phyloP scores from a whole-genome alignment of 2,329 filamentous ascomycete species.

The Pestalotiopsis sp. region DNA sequence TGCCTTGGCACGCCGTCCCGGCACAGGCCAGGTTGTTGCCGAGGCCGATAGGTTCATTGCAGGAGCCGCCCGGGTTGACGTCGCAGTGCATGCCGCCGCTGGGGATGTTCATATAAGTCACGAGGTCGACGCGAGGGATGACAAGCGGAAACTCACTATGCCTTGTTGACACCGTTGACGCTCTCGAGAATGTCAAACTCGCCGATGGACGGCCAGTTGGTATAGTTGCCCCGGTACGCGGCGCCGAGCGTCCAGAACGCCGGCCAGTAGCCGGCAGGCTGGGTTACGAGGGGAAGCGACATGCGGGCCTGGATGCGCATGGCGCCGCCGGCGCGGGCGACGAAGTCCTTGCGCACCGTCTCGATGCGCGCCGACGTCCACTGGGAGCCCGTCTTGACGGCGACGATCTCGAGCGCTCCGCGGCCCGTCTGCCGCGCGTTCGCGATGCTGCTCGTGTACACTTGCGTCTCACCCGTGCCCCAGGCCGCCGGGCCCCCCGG shows the following conservation, averaged over 20 bases:
- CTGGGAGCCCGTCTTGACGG: conserved; percentile 22
- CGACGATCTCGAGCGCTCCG: conserved; percentile 41
- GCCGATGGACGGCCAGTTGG: conserved; percentile 28
- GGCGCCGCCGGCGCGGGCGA: conserved; percentile 33
- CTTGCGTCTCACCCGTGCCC: conserved; percentile 52
- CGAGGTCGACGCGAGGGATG: not conserved
- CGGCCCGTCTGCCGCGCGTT: conserved; percentile 43
- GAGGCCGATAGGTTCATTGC: conserved; percentile 28
- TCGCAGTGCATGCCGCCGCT: conserved; percentile 29
- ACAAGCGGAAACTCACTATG: conserved; percentile 8
- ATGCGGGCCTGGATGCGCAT: conserved; percentile 17
- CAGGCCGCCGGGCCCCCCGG: conserved; percentile 46
- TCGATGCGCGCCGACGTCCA: conserved; percentile 51
- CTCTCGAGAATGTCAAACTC: conserved; percentile 34
- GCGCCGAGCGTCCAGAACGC: conserved; percentile 49
- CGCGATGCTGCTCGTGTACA: conserved; percentile 40
- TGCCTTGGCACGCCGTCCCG: conserved; percentile 17
- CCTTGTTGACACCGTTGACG: conserved; percentile 26
- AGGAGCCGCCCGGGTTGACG: conserved; percentile 31
- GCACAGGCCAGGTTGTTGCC: conserved; percentile 17
- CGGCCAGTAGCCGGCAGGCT: conserved; percentile 38
- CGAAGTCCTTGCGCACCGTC: conserved; percentile 37
- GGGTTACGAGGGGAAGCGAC: conserved; percentile 7
- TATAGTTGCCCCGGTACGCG: conserved; percentile 38
- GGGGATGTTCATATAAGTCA: not conserved